phyloP scores from a whole-genome alignment of 352 stramenopile species.

The Pythium aquatile region DNA sequence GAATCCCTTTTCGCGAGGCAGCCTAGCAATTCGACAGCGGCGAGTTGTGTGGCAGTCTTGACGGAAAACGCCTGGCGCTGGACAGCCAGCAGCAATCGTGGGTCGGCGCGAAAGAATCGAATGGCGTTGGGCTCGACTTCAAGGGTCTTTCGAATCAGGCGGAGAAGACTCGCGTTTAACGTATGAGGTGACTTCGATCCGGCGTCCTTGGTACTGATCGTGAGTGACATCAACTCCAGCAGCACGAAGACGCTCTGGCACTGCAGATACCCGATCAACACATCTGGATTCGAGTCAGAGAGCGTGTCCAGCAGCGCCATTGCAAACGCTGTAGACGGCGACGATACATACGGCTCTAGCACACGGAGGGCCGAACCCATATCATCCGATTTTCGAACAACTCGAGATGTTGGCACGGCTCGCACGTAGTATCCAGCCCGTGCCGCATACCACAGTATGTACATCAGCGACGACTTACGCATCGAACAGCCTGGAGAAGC shows the following conservation, averaged over 20 bases:
- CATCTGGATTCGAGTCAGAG: not conserved
- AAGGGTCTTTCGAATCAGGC: slow-evolving; percentile 4
- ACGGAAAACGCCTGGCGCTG: slow-evolving; percentile 9
- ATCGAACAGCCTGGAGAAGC: not conserved
- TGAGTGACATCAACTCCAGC: slow-evolving; percentile 15
- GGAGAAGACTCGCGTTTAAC: slow-evolving; percentile 6
- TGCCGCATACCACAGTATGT: slow-evolving; percentile 8
- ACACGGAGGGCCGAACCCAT: not conserved
- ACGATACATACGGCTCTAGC: slow-evolving; percentile 10
- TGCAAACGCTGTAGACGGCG: slow-evolving; percentile 3
- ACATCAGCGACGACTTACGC: not conserved
- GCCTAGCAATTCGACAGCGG: slow-evolving; percentile 9
- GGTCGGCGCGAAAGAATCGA: slow-evolving; percentile 16
- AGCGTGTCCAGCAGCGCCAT: slow-evolving; percentile 14
- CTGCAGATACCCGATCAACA: slow-evolving; percentile 6
- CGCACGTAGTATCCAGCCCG: slow-evolving; percentile 13
- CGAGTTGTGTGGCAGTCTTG: slow-evolving; percentile 8
- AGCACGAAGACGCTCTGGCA: slow-evolving; percentile 12
- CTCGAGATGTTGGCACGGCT: not conserved
- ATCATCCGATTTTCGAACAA: slow-evolving; percentile 3
- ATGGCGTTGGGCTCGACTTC: slow-evolving; percentile 8
- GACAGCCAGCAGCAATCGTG: slow-evolving; percentile 15
- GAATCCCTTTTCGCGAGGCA: not conserved
- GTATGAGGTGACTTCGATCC: slow-evolving; percentile 7
- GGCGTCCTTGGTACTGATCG: not conserved